A percentile compares a stretch with the other conserved stretches of the same genome.
Evolutionary conservation across 1,139 yeast species (phyloP).

Genomic region (Yamadazyma songkhlaensis): DNA sequence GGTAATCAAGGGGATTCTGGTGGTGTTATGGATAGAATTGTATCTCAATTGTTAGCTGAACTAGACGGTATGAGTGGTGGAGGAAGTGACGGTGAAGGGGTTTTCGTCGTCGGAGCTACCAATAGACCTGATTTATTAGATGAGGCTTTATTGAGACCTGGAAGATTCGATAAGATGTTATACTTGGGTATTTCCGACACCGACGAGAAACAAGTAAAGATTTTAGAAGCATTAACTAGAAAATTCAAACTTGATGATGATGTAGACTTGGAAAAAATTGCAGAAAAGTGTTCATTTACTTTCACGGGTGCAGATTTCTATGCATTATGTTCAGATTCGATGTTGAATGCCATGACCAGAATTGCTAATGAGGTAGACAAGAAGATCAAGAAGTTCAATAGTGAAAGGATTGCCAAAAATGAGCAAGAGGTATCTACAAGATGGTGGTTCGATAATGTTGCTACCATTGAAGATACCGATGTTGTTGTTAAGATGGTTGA

Average conservation of each 20-base stretch:
- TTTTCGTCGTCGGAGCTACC: constrained; percentile 96
- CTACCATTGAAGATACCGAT: constrained; percentile 61
- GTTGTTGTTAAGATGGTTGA: constrained; percentile 73
- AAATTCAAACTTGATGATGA: constrained; percentile 65
- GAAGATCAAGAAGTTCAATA: constrained; percentile 56
- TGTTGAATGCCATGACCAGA: constrained; percentile 93
- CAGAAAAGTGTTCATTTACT: constrained; percentile 76
- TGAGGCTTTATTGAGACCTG: constrained; percentile 92
- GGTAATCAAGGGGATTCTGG: constrained; percentile 99
- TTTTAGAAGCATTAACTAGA: constrained; percentile 83
- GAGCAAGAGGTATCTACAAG: constrained; percentile 55
- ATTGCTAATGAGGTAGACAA: constrained; percentile 74
- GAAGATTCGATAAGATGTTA: constrained; percentile 92
- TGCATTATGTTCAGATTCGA: constrained; percentile 91
- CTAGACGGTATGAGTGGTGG: constrained; percentile 89
- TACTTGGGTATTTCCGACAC: constrained; percentile 93
- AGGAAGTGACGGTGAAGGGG: constrained; percentile 70
- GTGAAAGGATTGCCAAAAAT: constrained; percentile 22
- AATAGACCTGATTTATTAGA: constrained; percentile 93
- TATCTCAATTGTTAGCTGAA: constrained; percentile 90
- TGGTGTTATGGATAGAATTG: constrained; percentile 98
- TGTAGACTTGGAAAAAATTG: constrained; percentile 61
- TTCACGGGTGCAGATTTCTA: constrained; percentile 98
- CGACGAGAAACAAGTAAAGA: constrained; percentile 81
- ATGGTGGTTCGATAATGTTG: constrained; percentile 91